These are phyloP conservation scores for Cordyceps javanica DNA, from an alignment of 2,329 filamentous ascomycete species.

Conservation along the genomic window DNA sequence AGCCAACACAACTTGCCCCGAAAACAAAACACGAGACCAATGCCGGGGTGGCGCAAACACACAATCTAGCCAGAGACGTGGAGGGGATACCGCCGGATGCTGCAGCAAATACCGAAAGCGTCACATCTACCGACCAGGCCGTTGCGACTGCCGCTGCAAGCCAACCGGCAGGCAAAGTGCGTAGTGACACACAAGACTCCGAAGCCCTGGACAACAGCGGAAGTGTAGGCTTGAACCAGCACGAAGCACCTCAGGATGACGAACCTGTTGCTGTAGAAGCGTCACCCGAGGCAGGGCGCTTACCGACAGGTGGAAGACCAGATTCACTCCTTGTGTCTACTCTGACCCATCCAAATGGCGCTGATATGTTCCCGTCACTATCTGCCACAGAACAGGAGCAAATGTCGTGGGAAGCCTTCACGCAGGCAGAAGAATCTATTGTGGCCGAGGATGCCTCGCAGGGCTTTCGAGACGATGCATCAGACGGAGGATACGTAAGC, in stretches of 20 bases:
- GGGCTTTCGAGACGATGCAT: conserved; percentile 17
- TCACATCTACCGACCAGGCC: neutral
- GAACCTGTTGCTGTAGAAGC: neutral
- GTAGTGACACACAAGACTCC: neutral
- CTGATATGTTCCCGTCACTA: conserved; percentile 30
- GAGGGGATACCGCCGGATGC: neutral
- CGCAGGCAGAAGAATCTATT: conserved; percentile 31
- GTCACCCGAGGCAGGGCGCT: neutral
- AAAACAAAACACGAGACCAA: neutral
- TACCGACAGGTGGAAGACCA: conserved; percentile 6
- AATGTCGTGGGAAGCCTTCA: conserved; percentile 30
- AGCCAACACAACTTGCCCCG: neutral
- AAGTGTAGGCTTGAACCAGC: neutral
- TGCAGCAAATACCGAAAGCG: neutral
- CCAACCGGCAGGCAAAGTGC: neutral
- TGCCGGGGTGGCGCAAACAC: neutral
- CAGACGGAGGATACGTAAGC: conserved; percentile 33
- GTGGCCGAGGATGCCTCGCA: conserved; percentile 28
- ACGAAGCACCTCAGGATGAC: neutral
- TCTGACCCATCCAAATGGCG: conserved; percentile 33
- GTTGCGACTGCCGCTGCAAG: neutral
- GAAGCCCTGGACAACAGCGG: neutral
- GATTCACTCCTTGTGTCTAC: conserved; percentile 22
- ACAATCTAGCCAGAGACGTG: neutral
- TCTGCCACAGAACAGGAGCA: conserved; percentile 29